Base-by-base conservation (phyloP, 192 early-diverging fungal species). In the Oehlia diaphana region DNA sequence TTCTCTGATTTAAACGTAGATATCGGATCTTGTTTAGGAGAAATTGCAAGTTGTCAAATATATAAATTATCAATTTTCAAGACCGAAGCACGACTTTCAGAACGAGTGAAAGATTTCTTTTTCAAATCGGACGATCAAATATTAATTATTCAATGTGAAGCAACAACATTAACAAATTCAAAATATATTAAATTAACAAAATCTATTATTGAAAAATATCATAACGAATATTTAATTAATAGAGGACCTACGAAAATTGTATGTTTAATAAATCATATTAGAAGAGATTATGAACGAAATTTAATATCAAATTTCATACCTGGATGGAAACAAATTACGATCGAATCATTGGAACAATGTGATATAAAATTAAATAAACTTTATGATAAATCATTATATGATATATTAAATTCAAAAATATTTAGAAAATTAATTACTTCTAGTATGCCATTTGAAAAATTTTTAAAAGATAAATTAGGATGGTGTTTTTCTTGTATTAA, bases 1-100 rank as follows among this genome's bases (percentile, higher is more conserved):
- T 65, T 78, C 21, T 78, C 77, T 37, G 70, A 78, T 23, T 42
- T 78, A 1, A 78, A 78, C 4, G 47, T 53, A 3, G 77, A 78
- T 28, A 3, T 78, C 5, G 69, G 14, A 47, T 31, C 28, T 70
- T 71, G 66, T 13, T 19, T 78, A 42, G 8, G 44, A 4, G 37
- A 50, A 10, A 3, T 53, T 10, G n/a, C 49, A 23, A 21, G 23
- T 1, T 70, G 65, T 58, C 39, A 71, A 23, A 23, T 78, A 4
- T 23, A 71, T 8, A 78, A 78, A 69, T 37, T 78, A 39, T 65
- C 64, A 26, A 47, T 9, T 14, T 78, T 78, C 39, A 78, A 49
- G 23, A 33, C 77, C 12, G 77, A 78, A 47, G 0, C 28, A 19
- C 35, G 42, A 12, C 66, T 71, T 21, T 39, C 71, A 33, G 49